Base-by-base conservation (phyloP, 768 basidiomycete genomes). In the Tulasnella sp. region DNA sequence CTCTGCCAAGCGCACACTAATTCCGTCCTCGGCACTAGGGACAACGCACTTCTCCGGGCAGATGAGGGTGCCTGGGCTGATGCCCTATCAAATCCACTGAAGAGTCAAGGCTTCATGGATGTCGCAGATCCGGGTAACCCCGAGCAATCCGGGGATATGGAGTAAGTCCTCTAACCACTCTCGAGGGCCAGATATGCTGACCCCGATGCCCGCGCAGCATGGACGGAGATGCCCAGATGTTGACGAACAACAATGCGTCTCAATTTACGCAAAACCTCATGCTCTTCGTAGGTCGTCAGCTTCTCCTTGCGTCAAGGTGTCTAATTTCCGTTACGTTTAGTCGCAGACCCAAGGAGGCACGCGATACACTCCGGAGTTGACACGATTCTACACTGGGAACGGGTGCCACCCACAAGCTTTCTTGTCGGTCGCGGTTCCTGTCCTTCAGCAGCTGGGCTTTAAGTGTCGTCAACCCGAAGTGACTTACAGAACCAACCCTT, bases 201-300 rank as follows among this genome's bases (percentile, higher is more conserved):
- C 16, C 1, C 1, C 7, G 14, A n/a, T 38, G 18, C 1, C 31
- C 27, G 27, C 27, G 27, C 14, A 62, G 79, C n/a, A 84, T 86
- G 48, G 90, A 91, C 79, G 85, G 84, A 8, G 92, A 94, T 77
- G 84, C 88, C 62, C 85, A 89, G 80, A 92, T 93, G 91, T 84
- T 88, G 36, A 87, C 91, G 3, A 88, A 78, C 76, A 27, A 87
- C 80, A 4, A 86, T 87, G 12, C 87, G 87, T 74, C 93, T 0
- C 93, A 94, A 82, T 96, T 96, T 84, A 94, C 94, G 0, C 93
- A 94, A 82, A 87, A 91, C 0, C 87, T 96, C 24, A 89, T 94
- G 87, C 88, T 96, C 75, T 96, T 95, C 87, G 94, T 95, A 82
- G 79, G 93, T 88, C n/a, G 48, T 79, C 24, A 74, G 52, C 27